A percentile compares a stretch with the other conserved stretches of the same genome.
Conservation (phyloP, 345 rosid genomes). For the Boechera stricta region DNA sequence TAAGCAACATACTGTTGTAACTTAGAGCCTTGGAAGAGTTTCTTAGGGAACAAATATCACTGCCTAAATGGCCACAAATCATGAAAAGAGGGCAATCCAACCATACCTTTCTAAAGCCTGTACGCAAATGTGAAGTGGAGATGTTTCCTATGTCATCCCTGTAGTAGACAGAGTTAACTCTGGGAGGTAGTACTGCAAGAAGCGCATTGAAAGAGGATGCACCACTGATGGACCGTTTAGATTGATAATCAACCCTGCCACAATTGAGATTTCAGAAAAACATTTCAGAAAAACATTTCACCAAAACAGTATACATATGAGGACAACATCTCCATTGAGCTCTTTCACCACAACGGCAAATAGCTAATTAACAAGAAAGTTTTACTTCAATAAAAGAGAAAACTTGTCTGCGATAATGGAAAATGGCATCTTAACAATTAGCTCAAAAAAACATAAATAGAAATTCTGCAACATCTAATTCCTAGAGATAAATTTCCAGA, state of each 20-base stretch:
- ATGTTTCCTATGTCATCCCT: conserved; percentile 95
- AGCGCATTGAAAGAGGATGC: conserved; percentile 82
- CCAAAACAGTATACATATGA: neutral
- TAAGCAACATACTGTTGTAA: conserved; percentile 4
- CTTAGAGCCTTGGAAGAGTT: neutral
- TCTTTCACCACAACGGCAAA: neutral
- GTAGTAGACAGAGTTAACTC: conserved; percentile 94
- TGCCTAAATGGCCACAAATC: conserved; percentile 16
- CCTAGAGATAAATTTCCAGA: conserved; percentile 1
- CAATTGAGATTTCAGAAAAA: conserved; percentile 36
- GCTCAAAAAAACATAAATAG: conserved; percentile 1
- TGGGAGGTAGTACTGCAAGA: conserved; percentile 85
- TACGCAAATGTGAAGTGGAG: conserved; percentile 85
- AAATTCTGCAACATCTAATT: conserved; percentile 9
- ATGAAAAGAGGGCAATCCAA: conserved; percentile 12
- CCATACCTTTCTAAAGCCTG: conserved; percentile 63
- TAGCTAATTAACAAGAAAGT: neutral
- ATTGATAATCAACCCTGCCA: conserved; percentile 97
- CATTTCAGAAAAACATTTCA: conserved; percentile 27
- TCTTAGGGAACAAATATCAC: conserved; percentile 22
- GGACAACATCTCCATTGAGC: neutral
- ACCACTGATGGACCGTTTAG: conserved; percentile 66
- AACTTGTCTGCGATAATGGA: neutral
- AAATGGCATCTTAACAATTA: conserved; percentile 18
- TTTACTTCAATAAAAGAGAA: neutral